phyloP scores from a whole-genome alignment of 2,329 filamentous ascomycete species.

The Alternaria incomplexa region DNA sequence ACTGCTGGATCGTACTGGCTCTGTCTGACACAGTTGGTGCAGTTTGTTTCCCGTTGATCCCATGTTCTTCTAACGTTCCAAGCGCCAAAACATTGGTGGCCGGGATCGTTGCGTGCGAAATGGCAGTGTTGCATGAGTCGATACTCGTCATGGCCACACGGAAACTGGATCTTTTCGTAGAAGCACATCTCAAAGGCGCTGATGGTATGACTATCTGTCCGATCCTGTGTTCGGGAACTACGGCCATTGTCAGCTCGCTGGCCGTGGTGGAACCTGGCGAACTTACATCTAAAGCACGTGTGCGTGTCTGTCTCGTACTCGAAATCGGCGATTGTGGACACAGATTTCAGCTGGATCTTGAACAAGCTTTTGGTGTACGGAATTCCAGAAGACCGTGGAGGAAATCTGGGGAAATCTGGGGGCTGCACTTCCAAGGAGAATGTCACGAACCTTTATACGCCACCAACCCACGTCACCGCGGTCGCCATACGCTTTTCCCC shows the following conservation, averaged over 20 bases:
- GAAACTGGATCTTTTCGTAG: slow-evolving; percentile 72
- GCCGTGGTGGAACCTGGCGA: neutral
- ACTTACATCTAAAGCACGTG: neutral
- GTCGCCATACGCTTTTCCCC: neutral
- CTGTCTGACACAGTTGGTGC: slow-evolving; percentile 5
- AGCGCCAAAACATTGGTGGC: slow-evolving; percentile 72
- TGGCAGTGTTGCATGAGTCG: slow-evolving; percentile 75
- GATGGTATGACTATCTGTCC: neutral
- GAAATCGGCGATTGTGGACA: neutral
- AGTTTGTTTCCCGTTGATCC: slow-evolving; percentile 52
- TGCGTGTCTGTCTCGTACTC: neutral
- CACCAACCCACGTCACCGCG: neutral
- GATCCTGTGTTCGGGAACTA: neutral
- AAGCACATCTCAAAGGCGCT: slow-evolving; percentile 64
- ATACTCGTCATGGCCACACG: slow-evolving; percentile 65
- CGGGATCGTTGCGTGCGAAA: slow-evolving; percentile 73
- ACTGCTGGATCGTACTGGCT: neutral
- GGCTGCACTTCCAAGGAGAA: slow-evolving; percentile 1
- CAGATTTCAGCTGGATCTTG: neutral
- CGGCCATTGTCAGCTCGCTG: neutral
- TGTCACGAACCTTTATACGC: slow-evolving; percentile 16
- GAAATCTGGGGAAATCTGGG: slow-evolving; percentile 13
- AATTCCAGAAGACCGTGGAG: neutral
- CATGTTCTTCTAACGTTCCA: slow-evolving; percentile 67
- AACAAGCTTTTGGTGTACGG: neutral